A percentile compares a stretch with the other conserved stretches of the same genome.
Evolutionary conservation across 106 monocot genomes (phyloP).

Genomic region (Platanthera zijinensis): DNA sequence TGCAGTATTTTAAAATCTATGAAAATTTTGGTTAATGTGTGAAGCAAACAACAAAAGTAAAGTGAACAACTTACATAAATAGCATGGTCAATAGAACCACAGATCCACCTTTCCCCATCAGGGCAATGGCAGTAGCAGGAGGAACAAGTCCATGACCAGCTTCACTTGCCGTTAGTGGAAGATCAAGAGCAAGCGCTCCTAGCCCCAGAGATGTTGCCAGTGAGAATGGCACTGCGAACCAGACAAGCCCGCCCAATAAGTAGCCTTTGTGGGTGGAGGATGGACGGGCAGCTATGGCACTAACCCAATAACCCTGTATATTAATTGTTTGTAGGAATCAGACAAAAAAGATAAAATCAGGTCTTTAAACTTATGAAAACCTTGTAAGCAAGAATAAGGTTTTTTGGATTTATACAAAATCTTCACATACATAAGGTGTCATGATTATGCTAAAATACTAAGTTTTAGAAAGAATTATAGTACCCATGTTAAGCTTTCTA

Average conservation of each 20-base stretch:
- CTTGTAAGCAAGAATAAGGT: neutral
- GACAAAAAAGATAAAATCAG: neutral
- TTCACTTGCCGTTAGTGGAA: conserved; percentile 72
- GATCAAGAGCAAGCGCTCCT: conserved; percentile 95
- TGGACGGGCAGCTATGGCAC: conserved; percentile 93
- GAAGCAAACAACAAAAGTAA: neutral
- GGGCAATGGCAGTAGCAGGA: conserved; percentile 82
- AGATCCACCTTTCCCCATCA: conserved; percentile 94
- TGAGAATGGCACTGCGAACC: conserved; percentile 98
- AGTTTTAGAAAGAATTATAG: too few relatives aligned
- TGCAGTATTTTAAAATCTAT: neutral
- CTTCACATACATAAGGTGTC: neutral
- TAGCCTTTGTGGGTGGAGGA: conserved; percentile 99
- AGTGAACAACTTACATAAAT: conserved; percentile 64
- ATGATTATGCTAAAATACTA: too few relatives aligned
- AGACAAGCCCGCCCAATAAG: conserved; percentile 88
- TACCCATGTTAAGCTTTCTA: too few relatives aligned
- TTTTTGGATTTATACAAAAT: neutral
- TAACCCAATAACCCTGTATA: conserved; percentile 90
- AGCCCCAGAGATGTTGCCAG: conserved; percentile 87
- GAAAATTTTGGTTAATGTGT: neutral
- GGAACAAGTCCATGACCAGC: conserved; percentile 86
- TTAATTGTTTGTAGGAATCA: conserved; percentile 1
- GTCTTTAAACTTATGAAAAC: neutral
- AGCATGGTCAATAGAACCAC: conserved; percentile 97